These are phyloP conservation scores for Jacaranda copaia DNA, from an alignment of 257 asterid species.

Conservation along the genomic window DNA sequence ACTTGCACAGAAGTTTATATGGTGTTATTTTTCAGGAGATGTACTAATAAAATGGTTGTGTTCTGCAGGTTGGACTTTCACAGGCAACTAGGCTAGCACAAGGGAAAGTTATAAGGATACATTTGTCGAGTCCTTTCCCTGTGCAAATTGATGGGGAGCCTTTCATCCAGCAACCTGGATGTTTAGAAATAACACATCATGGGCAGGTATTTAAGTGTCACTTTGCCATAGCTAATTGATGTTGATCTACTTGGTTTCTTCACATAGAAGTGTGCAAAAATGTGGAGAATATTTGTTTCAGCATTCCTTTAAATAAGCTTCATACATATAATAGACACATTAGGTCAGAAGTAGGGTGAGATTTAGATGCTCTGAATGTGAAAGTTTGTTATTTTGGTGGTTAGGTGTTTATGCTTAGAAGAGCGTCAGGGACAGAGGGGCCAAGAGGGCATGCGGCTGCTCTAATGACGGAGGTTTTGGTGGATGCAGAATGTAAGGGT, in stretches of 20 bases:
- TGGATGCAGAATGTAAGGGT: slow-evolving; percentile 77
- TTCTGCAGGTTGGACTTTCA: slow-evolving; percentile 81
- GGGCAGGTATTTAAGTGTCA: slow-evolving; percentile 63
- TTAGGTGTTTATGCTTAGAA: slow-evolving; percentile 81
- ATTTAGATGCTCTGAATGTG: too few relatives aligned
- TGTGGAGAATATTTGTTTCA: not conserved
- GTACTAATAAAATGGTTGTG: slow-evolving; percentile 27
- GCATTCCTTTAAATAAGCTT: too few relatives aligned
- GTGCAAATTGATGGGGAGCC: slow-evolving; percentile 96
- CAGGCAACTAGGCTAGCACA: slow-evolving; percentile 93
- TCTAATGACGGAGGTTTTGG: slow-evolving; percentile 83
- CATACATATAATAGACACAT: too few relatives aligned
- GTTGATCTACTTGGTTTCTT: not conserved
- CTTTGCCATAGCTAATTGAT: not conserved
- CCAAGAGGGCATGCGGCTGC: slow-evolving; percentile 90
- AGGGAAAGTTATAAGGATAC: slow-evolving; percentile 68
- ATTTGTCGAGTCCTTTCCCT: slow-evolving; percentile 81
- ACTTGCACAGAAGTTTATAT: not conserved
- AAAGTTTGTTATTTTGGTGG: not conserved
- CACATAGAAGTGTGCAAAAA: slow-evolving; percentile 10
- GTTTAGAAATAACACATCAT: slow-evolving; percentile 79
- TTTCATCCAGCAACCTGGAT: slow-evolving; percentile 85
- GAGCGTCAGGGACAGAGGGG: slow-evolving; percentile 68
- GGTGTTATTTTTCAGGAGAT: slow-evolving; percentile 19
- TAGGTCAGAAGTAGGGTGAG: too few relatives aligned